Evolutionary conservation across 768 basidiomycete species (phyloP), one percentile per base, ranked within the genome.

Genomic region (Trametes meyenii): DNA sequence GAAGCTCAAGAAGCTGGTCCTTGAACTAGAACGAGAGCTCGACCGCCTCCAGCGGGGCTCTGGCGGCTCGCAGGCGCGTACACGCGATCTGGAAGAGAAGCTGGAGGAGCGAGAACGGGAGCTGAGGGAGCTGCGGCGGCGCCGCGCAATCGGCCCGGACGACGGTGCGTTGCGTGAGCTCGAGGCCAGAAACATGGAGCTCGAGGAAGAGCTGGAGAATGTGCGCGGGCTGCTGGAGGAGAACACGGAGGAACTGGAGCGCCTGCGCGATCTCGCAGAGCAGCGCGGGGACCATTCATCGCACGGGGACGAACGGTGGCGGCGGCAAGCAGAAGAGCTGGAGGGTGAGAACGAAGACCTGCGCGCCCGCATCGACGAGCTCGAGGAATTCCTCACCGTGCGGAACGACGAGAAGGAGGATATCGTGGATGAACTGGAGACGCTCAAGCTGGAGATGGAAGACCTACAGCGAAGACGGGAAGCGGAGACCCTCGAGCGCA

Each of bases 1-100:
- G 81, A 92, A 91, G 72, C 80, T 93, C 62, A 93, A 93, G 75
- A 96, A 96, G 71, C 85, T 94, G 33, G 83, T 96, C 0, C 77
- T 92, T 11, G 91, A 94, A 66, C 84, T 92, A 16, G 90, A 96
- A 71, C 84, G 85, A 56, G 92, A 94, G 66, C 75, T 94, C 38
- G 89, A 92, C 55, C 80, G 85, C 36, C 78, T 84, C 21, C 90
- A 87, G 72, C 84, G 83, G 24, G 67, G 75, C 1, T 78, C 77
- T 4, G 72, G 71, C 14, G 71, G 69, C 6, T 76, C 76, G 8
- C 76, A 77, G 24, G 77, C 77, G 54, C 82, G 86, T 21, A 88
- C 92, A 71, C 79, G 85, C 7, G 92, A 94, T 69, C 77, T 94
- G 35, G 91, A 94, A 73, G 83, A 88, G 67, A 83, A 83, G 71